Conservation (phyloP, 352 stramenopile species). For the Phytophthora cactorum region DNA sequence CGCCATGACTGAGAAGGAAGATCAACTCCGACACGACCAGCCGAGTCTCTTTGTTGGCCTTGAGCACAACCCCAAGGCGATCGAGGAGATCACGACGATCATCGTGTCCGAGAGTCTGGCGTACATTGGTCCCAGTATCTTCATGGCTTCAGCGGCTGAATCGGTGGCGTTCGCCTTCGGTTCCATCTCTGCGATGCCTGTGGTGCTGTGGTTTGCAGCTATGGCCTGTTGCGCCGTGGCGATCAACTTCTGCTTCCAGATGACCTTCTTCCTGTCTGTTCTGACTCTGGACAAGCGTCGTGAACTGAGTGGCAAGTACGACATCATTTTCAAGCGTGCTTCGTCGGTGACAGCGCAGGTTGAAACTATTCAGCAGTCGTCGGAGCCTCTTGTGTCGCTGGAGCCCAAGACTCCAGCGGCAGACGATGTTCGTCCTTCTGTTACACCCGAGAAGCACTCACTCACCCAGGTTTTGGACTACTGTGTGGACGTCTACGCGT, state of each 20-base stretch:
- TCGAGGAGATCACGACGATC: no score
- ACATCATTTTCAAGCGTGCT: constrained; percentile 50
- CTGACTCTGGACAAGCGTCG: constrained; percentile 66
- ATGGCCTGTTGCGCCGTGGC: constrained; percentile 59
- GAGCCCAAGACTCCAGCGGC: constrained; percentile 37
- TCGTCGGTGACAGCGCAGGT: constrained; percentile 17
- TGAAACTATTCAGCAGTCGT: constrained; percentile 16
- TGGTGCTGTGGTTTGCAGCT: no score
- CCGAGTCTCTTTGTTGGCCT: no score
- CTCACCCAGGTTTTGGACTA: constrained; percentile 41
- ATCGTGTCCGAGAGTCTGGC: no score
- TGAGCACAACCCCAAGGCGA: no score
- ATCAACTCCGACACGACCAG: no score
- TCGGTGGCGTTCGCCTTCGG: no score
- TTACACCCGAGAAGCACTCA: constrained; percentile 10
- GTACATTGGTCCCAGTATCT: no score
- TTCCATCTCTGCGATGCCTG: no score
- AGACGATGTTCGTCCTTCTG: constrained; percentile 14
- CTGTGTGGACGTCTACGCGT: constrained; percentile 55
- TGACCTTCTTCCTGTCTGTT: constrained; percentile 64
- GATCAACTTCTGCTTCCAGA: constrained; percentile 69
- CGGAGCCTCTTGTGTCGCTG: constrained; percentile 31
- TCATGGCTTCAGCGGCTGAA: no score
- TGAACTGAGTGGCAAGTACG: constrained; percentile 55
- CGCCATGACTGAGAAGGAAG: no score